phyloP scores from a whole-genome alignment of 2,329 filamentous ascomycete genomes.

The Paracorniculantispora psalliotae region DNA sequence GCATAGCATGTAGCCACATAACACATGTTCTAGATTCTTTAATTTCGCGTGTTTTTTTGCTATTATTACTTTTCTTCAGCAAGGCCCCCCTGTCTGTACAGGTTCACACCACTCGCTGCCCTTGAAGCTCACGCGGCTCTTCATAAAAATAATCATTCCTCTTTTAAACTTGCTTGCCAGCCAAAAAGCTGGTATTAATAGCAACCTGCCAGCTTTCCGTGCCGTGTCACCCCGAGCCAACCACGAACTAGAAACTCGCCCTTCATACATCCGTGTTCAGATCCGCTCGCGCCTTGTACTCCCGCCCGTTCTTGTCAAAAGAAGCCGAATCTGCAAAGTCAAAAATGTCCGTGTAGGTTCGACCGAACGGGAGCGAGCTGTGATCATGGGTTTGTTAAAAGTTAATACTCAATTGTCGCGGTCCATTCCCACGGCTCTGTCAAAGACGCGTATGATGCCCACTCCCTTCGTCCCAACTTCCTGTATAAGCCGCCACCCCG shows the following conservation, averaged over 20 bases:
- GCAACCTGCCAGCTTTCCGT: background rate
- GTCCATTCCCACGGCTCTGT: background rate
- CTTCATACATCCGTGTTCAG: too few relatives aligned
- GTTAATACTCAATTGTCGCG: background rate
- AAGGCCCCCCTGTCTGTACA: background rate
- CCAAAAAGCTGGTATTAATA: background rate
- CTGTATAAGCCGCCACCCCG: background rate
- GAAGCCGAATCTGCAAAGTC: background rate
- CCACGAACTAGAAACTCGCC: too few relatives aligned
- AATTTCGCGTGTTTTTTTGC: background rate
- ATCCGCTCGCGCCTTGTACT: background rate
- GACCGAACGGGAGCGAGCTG: too few relatives aligned
- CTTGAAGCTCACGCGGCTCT: background rate
- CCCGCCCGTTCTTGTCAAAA: background rate
- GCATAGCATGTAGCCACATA: background rate
- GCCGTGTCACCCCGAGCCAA: background rate
- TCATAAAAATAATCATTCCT: too few relatives aligned
- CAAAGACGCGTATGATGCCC: background rate
- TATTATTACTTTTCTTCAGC: background rate
- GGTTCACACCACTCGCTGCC: background rate
- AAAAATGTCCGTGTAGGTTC: background rate
- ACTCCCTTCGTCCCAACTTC: background rate
- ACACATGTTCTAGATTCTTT: background rate
- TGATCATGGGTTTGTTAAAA: too few relatives aligned
- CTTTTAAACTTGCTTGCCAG: background rate